phyloP scores from a whole-genome alignment of 2,329 filamentous ascomycete species.

The Metarhizium humberi region DNA sequence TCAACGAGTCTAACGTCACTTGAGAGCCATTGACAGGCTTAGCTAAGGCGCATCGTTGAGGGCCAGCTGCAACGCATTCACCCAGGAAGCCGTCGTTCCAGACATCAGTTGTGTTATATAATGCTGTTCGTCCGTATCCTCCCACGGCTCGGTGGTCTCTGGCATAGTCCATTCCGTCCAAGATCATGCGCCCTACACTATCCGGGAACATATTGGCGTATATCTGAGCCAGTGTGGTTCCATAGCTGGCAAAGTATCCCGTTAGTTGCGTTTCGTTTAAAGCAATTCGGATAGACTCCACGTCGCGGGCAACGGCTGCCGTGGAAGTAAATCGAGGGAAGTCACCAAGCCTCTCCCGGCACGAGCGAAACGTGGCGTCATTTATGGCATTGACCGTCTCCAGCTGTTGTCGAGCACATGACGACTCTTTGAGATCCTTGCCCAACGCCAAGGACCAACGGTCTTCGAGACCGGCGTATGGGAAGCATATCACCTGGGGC shows the following conservation, averaged over 20 bases:
- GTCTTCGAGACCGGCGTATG: neutral
- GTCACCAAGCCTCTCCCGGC: constrained; percentile 31
- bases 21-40: too few species aligned
- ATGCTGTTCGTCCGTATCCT: too few species aligned
- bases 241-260: constrained; percentile 25
- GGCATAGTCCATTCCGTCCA: constrained; percentile 37
- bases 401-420: neutral
- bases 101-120: too few species aligned
- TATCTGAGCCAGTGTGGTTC: constrained; percentile 34
- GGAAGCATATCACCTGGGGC: neutral
- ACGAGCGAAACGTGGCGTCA: constrained; percentile 18
- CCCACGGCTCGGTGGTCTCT: constrained; percentile 31
- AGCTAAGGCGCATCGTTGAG: too few species aligned
- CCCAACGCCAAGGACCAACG: too few species aligned
- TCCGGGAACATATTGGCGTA: constrained; percentile 39
- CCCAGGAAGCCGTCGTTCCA: too few species aligned
- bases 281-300: constrained; percentile 35
- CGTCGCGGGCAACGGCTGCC: constrained; percentile 32
- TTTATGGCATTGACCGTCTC: neutral
- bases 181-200: constrained; percentile 35
- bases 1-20: too few species aligned
- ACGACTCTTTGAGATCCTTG: too few species aligned
- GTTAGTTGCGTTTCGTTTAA: constrained; percentile 35
- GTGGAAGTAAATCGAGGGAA: constrained; percentile 34
- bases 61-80: too few species aligned